Evolutionary conservation across 305 asterid species (phyloP).

Genomic region (Fraxinus xanthoxyloides): DNA sequence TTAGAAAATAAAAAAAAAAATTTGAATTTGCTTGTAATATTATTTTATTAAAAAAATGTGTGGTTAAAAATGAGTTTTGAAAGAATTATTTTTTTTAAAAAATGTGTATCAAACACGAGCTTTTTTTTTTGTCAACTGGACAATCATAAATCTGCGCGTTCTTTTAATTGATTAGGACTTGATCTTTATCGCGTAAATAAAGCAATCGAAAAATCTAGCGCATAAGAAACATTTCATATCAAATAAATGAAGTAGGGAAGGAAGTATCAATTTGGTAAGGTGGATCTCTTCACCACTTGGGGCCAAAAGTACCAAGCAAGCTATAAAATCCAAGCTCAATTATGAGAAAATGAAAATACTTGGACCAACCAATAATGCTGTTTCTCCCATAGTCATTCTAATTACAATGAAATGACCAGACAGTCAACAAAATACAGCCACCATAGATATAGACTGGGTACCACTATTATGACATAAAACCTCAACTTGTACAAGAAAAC

Average conservation of each 20-base stretch:
- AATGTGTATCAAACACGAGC: too few species aligned
- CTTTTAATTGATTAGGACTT: neutral
- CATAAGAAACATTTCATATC: neutral
- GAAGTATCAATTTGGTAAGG: slow-evolving; percentile 3
- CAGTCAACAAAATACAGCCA: slow-evolving; percentile 41
- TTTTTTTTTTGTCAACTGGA: neutral
- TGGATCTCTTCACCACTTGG: slow-evolving; percentile 10
- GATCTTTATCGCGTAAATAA: neutral
- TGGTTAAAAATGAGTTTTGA: too few species aligned
- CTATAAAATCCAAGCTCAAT: neutral
- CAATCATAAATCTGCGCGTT: neutral
- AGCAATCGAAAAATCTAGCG: neutral
- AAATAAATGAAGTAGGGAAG: neutral
- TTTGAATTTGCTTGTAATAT: too few species aligned
- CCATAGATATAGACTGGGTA: neutral
- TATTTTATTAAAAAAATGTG: too few species aligned
- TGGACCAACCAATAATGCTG: slow-evolving; percentile 13
- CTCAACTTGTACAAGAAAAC: slow-evolving; percentile 9
- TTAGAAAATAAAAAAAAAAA: too few species aligned
- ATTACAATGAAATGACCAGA: slow-evolving; percentile 2
- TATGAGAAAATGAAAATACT: slow-evolving; percentile 16
- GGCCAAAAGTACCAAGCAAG: neutral
- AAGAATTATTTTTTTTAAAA: too few species aligned
- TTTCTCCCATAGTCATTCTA: neutral
- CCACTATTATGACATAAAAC: neutral